Conservation (phyloP, 2,329 filamentous ascomycete species). For the Ambrosiella cleistominuta region DNA sequence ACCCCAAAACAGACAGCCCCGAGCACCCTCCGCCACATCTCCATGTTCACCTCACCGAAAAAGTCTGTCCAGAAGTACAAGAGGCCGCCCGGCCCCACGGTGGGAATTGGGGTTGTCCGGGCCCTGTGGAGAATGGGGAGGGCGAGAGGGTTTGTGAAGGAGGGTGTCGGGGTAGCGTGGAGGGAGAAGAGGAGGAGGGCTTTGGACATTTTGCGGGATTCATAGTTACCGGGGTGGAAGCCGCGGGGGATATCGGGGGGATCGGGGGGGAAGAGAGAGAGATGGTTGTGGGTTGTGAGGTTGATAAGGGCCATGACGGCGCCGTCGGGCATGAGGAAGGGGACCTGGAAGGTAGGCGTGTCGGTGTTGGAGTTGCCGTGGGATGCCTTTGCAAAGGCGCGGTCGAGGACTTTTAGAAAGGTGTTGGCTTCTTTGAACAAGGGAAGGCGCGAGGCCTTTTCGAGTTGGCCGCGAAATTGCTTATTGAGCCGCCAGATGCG, state of each 20-base stretch:
- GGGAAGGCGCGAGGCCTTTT: slow-evolving; percentile 34
- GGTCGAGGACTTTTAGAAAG: slow-evolving; percentile 31
- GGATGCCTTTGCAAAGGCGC: slow-evolving; percentile 3
- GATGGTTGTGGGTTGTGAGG: slow-evolving; percentile 39
- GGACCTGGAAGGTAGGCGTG: slow-evolving; percentile 20
- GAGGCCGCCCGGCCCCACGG: slow-evolving; percentile 25
- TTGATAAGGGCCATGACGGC: slow-evolving; percentile 50
- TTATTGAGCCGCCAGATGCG: slow-evolving; percentile 47
- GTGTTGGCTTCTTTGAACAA: slow-evolving; percentile 40
- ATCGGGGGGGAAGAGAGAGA: slow-evolving; percentile 35
- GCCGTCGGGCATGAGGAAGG: slow-evolving; percentile 44
- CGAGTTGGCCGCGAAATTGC: slow-evolving; percentile 36
- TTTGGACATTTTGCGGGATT: slow-evolving; percentile 50
- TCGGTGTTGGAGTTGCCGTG: too few relatives aligned
- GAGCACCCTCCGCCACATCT: slow-evolving; percentile 47
- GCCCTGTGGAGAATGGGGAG: slow-evolving; percentile 25
- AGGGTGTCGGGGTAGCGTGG: slow-evolving; percentile 25
- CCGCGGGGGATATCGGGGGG: slow-evolving; percentile 50
- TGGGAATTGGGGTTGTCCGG: slow-evolving; percentile 24
- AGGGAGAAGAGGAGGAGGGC: slow-evolving; percentile 47
- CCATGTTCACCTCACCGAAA: slow-evolving; percentile 38
- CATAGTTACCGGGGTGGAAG: slow-evolving; percentile 53
- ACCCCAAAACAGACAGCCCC: slow-evolving; percentile 44
- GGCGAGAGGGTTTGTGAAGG: slow-evolving; percentile 39
- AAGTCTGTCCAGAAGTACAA: slow-evolving; percentile 60